Conservation (phyloP, 805 yeast genomes). For the Monosporozyma siamensis region DNA sequence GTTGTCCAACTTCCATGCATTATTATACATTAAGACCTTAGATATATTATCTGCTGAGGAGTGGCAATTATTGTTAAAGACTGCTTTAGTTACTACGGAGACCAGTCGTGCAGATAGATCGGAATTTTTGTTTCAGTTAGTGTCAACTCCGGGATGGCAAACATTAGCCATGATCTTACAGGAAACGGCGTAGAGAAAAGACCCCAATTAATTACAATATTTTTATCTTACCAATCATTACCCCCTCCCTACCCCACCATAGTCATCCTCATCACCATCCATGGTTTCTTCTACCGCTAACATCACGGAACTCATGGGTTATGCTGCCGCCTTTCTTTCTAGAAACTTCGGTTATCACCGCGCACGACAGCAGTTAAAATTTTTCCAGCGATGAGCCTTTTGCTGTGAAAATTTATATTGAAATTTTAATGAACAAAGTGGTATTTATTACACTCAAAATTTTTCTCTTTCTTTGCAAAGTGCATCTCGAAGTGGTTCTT, state of each 20-base stretch:
- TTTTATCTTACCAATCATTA: no score
- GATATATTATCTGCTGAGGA: conserved; percentile 54
- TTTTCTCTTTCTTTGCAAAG: no score
- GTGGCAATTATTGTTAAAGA: conserved; percentile 37
- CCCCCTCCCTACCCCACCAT: no score
- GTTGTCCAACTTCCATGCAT: conserved; percentile 67
- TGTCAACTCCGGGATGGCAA: conserved; percentile 65
- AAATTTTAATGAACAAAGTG: no score
- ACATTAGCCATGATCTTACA: conserved; percentile 52
- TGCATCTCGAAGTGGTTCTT: no score
- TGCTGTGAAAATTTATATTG: no score
- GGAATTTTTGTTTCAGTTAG: conserved; percentile 38
- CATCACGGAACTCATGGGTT: no score
- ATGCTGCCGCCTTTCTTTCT: no score
- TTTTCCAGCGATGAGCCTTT: not conserved
- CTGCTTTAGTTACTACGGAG: conserved; percentile 33
- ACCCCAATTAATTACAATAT: not conserved
- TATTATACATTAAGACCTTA: conserved; percentile 47
- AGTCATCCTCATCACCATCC: no score
- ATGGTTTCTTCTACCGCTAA: no score
- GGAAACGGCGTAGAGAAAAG: conserved; percentile 15
- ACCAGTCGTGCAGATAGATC: conserved; percentile 39
- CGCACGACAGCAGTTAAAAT: conserved; percentile 4
- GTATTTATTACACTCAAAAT: no score
- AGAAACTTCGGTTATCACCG: not conserved